These are phyloP conservation scores for Aspergillus sp. DNA, from an alignment of 2,329 filamentous ascomycete species.

Conservation along the genomic window DNA sequence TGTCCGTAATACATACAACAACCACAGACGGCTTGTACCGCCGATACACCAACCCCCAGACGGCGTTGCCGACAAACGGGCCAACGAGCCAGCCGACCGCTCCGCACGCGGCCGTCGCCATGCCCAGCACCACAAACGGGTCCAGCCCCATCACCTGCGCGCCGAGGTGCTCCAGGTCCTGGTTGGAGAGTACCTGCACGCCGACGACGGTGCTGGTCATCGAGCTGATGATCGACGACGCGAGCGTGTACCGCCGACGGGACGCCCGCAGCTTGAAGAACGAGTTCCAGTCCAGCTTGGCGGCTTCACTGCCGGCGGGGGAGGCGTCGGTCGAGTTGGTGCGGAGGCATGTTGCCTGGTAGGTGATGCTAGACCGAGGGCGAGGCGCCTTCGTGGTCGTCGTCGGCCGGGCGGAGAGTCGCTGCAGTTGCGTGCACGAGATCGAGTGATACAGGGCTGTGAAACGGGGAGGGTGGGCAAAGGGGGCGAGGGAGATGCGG, in stretches of 20 bases:
- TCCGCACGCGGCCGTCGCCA: slow-evolving; percentile 73
- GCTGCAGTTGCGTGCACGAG: slow-evolving; percentile 20
- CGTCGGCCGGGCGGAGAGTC: background rate
- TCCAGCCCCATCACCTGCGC: slow-evolving; percentile 78
- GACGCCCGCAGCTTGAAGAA: slow-evolving; percentile 89
- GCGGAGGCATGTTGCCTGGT: slow-evolving; percentile 17
- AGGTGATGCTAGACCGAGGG: slow-evolving; percentile 10
- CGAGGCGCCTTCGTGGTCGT: slow-evolving; percentile 16
- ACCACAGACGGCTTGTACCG: slow-evolving; percentile 71
- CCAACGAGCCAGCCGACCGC: slow-evolving; percentile 87
- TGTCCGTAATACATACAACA: slow-evolving; percentile 50
- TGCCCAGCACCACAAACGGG: slow-evolving; percentile 78
- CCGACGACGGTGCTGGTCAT: slow-evolving; percentile 57
- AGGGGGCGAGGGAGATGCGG: slow-evolving; percentile 25
- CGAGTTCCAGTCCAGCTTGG: slow-evolving; percentile 77
- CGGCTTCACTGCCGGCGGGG: slow-evolving; percentile 29
- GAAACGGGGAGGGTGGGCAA: slow-evolving; percentile 21
- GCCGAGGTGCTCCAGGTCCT: slow-evolving; percentile 64
- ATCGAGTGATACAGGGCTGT: slow-evolving; percentile 19
- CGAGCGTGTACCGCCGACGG: slow-evolving; percentile 78
- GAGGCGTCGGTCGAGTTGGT: slow-evolving; percentile 28
- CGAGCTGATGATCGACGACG: slow-evolving; percentile 69
- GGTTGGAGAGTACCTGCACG: slow-evolving; percentile 60
- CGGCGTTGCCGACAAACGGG: slow-evolving; percentile 73
- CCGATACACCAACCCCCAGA: slow-evolving; percentile 76